Percentiles rank a stretch among this genome's conserved stretches.
Conservation (phyloP, 257 asterid species). For the Capsicum chinense region DNA sequence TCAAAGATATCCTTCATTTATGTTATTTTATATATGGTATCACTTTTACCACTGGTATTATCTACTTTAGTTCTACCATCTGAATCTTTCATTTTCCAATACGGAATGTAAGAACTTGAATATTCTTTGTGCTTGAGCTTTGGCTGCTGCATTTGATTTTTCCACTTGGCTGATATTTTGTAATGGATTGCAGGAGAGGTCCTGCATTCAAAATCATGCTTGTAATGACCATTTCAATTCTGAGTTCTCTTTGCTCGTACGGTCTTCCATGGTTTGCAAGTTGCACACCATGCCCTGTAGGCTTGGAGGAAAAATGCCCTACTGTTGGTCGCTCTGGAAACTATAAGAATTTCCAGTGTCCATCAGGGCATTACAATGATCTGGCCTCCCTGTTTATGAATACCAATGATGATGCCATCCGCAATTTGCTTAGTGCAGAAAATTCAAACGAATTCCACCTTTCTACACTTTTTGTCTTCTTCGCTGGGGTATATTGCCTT, state of each 20-base stretch:
- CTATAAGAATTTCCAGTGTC: conserved; percentile 87
- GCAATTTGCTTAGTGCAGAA: conserved; percentile 66
- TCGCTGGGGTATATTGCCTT: conserved; percentile 59
- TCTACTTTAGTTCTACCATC: not conserved
- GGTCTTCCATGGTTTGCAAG: conserved; percentile 84
- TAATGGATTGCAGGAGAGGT: conserved; percentile 70
- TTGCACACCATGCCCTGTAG: conserved; percentile 83
- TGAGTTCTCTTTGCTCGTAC: conserved; percentile 79
- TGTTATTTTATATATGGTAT: not conserved
- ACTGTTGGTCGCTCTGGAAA: conserved; percentile 71
- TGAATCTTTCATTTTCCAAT: not conserved
- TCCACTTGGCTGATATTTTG: conserved; percentile 31
- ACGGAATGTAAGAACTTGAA: not conserved
- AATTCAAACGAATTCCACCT: conserved; percentile 62
- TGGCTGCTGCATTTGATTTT: not conserved
- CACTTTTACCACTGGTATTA: conserved; percentile 14
- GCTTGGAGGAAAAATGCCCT: conserved; percentile 66
- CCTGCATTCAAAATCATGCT: conserved; percentile 74
- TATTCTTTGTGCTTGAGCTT: not conserved
- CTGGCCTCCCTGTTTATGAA: conserved; percentile 90
- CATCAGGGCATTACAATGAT: conserved; percentile 75
- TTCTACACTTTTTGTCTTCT: conserved; percentile 64
- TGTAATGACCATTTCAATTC: conserved; percentile 62
- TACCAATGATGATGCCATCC: conserved; percentile 93
- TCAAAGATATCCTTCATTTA: not conserved